Percentiles rank a stretch among this genome's conserved stretches.
Conservation (phyloP, 176 grass and related monocot genomes). For the Microstegium vimineum region DNA sequence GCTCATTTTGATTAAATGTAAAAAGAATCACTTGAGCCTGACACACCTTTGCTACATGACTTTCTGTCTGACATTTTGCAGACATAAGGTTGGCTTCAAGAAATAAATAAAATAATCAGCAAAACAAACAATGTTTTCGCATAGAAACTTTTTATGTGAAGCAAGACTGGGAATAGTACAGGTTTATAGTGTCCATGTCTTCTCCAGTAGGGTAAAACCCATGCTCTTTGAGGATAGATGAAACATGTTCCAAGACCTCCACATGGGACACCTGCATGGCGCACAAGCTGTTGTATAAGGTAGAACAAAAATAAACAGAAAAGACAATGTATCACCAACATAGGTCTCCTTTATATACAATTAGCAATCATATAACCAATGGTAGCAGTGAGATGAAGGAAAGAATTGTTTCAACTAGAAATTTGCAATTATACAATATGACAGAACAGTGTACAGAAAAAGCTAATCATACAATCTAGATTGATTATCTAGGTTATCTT, state of each 20-base stretch:
- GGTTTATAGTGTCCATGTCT: background rate
- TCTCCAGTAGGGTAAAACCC: slow-evolving; percentile 7
- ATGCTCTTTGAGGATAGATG: background rate
- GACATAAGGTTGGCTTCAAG: background rate
- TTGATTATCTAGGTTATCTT: too few species aligned
- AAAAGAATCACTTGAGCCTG: background rate
- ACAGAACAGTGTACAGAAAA: background rate
- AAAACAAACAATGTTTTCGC: background rate
- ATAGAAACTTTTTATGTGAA: background rate
- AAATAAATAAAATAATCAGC: slow-evolving; percentile 9
- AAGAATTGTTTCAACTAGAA: background rate
- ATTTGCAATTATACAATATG: background rate
- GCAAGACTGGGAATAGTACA: background rate
- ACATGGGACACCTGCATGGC: background rate
- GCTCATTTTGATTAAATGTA: background rate
- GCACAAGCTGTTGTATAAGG: background rate
- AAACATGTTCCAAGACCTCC: background rate
- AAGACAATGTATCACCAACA: background rate
- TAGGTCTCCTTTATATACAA: background rate
- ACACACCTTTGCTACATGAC: slow-evolving; percentile 1
- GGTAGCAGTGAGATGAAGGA: background rate
- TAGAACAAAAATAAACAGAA: background rate
- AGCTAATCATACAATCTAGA: background rate
- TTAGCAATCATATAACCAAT: background rate
- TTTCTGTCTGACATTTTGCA: background rate